Evolutionary conservation across 1,284 basidiomycete species (phyloP).

Genomic region (Moesziomyces aphidis): DNA sequence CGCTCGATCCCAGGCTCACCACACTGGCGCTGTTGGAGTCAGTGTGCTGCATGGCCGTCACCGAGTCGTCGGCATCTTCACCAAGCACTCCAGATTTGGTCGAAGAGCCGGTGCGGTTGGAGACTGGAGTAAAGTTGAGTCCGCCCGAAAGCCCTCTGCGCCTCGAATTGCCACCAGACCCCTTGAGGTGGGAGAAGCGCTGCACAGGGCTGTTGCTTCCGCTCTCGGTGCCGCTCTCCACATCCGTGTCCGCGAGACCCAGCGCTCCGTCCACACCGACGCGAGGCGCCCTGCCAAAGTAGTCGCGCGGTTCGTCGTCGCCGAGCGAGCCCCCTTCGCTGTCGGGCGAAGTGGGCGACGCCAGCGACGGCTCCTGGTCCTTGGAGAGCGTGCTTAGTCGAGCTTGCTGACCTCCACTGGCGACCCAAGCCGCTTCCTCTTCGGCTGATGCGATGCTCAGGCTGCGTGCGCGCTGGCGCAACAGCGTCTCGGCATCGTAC

Average conservation of each 20-base stretch:
- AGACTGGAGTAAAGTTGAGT: slow-evolving; percentile 46
- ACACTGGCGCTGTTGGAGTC: slow-evolving; percentile 24
- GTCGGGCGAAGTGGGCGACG: slow-evolving; percentile 16
- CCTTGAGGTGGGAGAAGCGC: slow-evolving; percentile 11
- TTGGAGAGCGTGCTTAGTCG: slow-evolving; percentile 33
- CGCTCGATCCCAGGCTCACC: slow-evolving; percentile 26
- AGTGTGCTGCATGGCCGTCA: background rate
- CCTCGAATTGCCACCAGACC: background rate
- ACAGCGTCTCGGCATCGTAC: slow-evolving; percentile 60
- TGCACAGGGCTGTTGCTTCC: slow-evolving; percentile 44
- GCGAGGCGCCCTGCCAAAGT: slow-evolving; percentile 38
- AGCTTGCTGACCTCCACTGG: slow-evolving; percentile 48
- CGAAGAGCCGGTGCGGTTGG: background rate
- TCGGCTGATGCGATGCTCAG: slow-evolving; percentile 45
- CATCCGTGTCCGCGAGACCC: slow-evolving; percentile 53
- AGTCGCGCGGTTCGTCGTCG: slow-evolving; percentile 20
- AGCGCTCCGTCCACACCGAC: slow-evolving; percentile 58
- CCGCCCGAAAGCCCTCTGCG: slow-evolving; percentile 31
- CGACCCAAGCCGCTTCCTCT: slow-evolving; percentile 49
- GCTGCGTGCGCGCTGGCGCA: slow-evolving; percentile 55
- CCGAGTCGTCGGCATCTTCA: background rate
- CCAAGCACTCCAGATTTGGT: background rate
- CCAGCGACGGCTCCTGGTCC: slow-evolving; percentile 12
- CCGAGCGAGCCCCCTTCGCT: slow-evolving; percentile 13
- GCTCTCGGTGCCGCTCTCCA: slow-evolving; percentile 55